Evolutionary conservation across 108 stramenopile species (phyloP), one percentile per base, ranked within the genome.

Genomic region (Nitzschia sp.): DNA sequence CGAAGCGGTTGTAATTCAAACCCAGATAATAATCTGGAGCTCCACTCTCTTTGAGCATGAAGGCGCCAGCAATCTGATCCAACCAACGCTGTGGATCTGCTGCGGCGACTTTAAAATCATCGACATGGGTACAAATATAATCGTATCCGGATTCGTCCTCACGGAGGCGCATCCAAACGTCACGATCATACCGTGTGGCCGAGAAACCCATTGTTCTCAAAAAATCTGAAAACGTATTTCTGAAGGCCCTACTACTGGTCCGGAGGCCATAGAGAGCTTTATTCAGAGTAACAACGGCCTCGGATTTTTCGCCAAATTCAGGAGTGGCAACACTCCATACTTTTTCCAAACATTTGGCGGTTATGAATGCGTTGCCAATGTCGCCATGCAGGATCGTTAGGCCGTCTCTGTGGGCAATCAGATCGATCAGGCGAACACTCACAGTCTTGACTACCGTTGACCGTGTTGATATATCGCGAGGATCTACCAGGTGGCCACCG

Each of bases 401-500:
- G 21, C 73, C 36, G 47, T 70, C 66, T n/a, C 54, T 35, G 11
- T 58, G 57, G 5, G 81, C 85, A 30, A 79, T 28, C 0, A 74
- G 25, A 21, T 72, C 24, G n/a, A 72, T 47, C 3, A 87, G 45
- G 2, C 71, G 54, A 1, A 80, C 70, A 27, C 71, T 73, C 21
- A 72, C 60, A 4, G 56, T 5, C 26, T 62, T 71, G 2, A 82
- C 79, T 25, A 70, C 68, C 23, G 63, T 53, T n/a, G 76, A 59
- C n/a, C 76, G 76, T 11, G 67, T 73, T 17, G 61, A 46, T 17
- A 51, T 26, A 24, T 32, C 34, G 0, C 61, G 49, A 3, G 75
- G 24, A 42, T 80, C 70, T 3, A 70, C 59, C 38, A 70, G 27
- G 68, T 89, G 70, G 21, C 87, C 83, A 30, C 70, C 77, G n/a